A percentile compares a stretch with the other conserved stretches of the same genome.
phyloP scores from a whole-genome alignment of 2,329 filamentous ascomycete species.

The Trichophaea hybrida region DNA sequence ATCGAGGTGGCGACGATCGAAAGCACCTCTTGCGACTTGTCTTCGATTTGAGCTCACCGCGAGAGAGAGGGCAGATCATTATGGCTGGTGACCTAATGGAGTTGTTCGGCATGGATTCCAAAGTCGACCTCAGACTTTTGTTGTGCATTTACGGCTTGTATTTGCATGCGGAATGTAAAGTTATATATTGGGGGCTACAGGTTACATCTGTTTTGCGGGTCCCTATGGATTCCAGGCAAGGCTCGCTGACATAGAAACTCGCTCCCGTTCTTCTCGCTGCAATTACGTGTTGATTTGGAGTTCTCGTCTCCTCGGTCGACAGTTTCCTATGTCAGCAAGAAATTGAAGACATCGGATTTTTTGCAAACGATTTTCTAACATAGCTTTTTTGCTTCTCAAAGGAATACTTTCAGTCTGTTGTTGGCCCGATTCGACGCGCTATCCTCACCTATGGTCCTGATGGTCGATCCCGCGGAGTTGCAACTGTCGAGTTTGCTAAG shows the following conservation, averaged over 20 bases:
- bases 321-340: conserved; percentile 6
- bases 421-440: conserved; percentile 82
- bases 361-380: conserved; percentile 21
- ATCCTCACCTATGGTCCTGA: conserved; percentile 86
- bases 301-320: conserved; percentile 5
- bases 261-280: conserved; percentile 15
- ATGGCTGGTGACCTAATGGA: conserved; percentile 4
- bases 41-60: conserved; percentile 24
- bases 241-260: conserved; percentile 5
- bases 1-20: conserved; percentile 24
- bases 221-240: not conserved
- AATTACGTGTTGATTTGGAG: not conserved
- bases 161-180: not conserved
- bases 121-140: not conserved
- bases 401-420: conserved; percentile 87
- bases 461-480: conserved; percentile 80
- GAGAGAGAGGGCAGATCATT: conserved; percentile 23
- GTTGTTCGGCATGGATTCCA: not conserved
- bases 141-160: not conserved
- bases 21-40: conserved; percentile 15
- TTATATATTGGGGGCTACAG: not conserved
- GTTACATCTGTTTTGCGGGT: not conserved
- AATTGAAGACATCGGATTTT: conserved; percentile 12
- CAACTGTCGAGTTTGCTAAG: conserved; percentile 74
- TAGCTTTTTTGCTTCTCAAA: conserved; percentile 38